phyloP scores from a whole-genome alignment of 2,329 filamentous ascomycete genomes.

The Whalleya microplaca region DNA sequence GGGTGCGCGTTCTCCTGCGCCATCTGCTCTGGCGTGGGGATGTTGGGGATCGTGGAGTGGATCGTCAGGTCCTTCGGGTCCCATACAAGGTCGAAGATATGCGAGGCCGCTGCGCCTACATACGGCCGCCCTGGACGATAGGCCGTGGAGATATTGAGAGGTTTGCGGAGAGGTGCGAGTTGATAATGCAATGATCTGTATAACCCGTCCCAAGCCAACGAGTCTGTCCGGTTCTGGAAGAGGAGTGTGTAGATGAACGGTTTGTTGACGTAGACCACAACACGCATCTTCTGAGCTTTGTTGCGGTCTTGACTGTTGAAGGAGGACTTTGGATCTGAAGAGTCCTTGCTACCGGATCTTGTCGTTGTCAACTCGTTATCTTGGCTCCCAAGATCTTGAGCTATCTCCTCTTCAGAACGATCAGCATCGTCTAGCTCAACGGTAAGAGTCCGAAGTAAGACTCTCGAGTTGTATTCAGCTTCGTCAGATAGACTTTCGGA shows the following conservation, averaged over 20 bases:
- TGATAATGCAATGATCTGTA: slow-evolving; percentile 66
- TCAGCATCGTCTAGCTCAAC: slow-evolving; percentile 61
- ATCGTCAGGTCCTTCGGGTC: slow-evolving; percentile 60
- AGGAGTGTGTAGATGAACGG: slow-evolving; percentile 81
- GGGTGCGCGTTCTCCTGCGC: slow-evolving; percentile 30
- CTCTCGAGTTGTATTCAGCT: slow-evolving; percentile 54
- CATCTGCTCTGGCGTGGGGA: slow-evolving; percentile 53
- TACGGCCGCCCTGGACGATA: slow-evolving; percentile 59
- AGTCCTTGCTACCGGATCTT: slow-evolving; percentile 20
- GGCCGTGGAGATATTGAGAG: slow-evolving; percentile 58
- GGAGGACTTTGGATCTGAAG: slow-evolving; percentile 23
- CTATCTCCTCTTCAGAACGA: slow-evolving; percentile 48
- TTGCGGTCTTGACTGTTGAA: slow-evolving; percentile 56
- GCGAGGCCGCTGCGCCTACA: slow-evolving; percentile 39
- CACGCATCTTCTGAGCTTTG: slow-evolving; percentile 62
- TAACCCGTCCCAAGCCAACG: slow-evolving; percentile 57
- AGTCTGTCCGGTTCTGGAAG: slow-evolving; percentile 65
- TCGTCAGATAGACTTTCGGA: slow-evolving; percentile 37
- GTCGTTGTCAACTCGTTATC: slow-evolving; percentile 33
- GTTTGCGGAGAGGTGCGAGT: slow-evolving; percentile 60
- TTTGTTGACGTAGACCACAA: slow-evolving; percentile 72
- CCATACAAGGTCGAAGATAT: slow-evolving; percentile 67
- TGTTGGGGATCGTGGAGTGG: slow-evolving; percentile 68
- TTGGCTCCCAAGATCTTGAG: slow-evolving; percentile 50
- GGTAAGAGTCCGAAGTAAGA: slow-evolving; percentile 67